Evolutionary conservation across 169 alveolate genomes (phyloP), one percentile per base, ranked within the genome.

Genomic region (Cryptosporidium ubiquitum): DNA sequence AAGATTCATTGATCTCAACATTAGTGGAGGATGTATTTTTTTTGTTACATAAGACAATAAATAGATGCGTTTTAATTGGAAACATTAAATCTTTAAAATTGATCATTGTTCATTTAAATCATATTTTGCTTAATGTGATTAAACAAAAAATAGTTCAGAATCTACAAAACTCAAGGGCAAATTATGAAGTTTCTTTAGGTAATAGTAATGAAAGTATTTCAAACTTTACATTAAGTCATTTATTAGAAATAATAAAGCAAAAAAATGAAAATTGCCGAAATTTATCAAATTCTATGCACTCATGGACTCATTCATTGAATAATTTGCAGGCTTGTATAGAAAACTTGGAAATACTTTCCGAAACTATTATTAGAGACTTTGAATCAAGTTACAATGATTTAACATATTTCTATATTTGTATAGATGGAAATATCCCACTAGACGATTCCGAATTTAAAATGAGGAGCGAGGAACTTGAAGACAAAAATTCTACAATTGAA

Each of bases 221-320:
- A 26, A 40, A 39, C 29, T 79, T 44, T 42, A 31, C 73, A 42
- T 7, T 31, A 31, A 40, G 5, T 18, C 89, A 61, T 79, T 23
- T 79, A 64, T 29, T 79, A 23, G 75, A 40, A 29, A 16, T 64
- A 29, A 79, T 79, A 26, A 18, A 71, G 49, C 89, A 79, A 35
- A 79, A 23, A 10, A 58, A 79, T 14, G 89, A 79, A 1, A 44
- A 26, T 33, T 12, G 39, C 10, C 68, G 49, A 35, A 60, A 23
- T 42, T 26, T 42, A 31, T 42, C 79, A 42, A 61, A 57, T 79
- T 58, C 89, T 26, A 79, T 26, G 66, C 39, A 79, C 23, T 79
- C 89, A n/a, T 79, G 89, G 89, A 58, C 89, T 14, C 89, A 79
- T 31, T 79, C 89, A 5, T 3, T 79, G 14, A 79, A 79, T 61